Evolutionary conservation across 75 land plant genomes (phyloP).

Genomic region (Isoetes taiwanensis): DNA sequence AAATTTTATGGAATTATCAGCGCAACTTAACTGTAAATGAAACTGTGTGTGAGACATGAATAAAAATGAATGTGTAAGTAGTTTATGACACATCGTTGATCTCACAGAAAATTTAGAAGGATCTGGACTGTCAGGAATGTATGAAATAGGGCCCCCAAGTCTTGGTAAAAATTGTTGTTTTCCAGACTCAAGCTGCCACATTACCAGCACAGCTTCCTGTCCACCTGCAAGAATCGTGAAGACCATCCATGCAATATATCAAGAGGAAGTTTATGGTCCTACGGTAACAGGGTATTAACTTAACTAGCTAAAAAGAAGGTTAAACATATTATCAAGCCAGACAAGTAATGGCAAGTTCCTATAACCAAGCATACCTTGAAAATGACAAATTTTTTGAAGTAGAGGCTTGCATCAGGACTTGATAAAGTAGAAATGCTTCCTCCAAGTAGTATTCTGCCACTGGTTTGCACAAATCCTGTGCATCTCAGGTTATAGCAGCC

Average conservation of each 20-base stretch:
- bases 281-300: no score
- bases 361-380: background rate
- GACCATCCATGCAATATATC: no score
- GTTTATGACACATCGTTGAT: background rate
- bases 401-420: constrained; percentile 4
- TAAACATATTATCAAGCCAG: no score
- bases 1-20: constrained; percentile 71
- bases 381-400: constrained; percentile 3
- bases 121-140: constrained; percentile 47
- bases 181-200: constrained; percentile 94
- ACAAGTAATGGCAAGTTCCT: no score
- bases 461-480: constrained; percentile 1
- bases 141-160: constrained; percentile 60
- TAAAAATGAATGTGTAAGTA: no score
- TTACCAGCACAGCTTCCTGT: constrained; percentile 75
- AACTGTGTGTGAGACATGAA: no score
- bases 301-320: no score
- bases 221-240: constrained; percentile 40
- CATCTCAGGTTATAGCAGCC: constrained; percentile 5
- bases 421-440: background rate
- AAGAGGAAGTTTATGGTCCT: no score
- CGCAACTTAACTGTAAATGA: constrained; percentile 53
- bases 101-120: constrained; percentile 71
- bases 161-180: constrained; percentile 76
- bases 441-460: background rate